Base-by-base conservation (phyloP, 2,329 filamentous ascomycete species). In the Epicoccum nigrum region DNA sequence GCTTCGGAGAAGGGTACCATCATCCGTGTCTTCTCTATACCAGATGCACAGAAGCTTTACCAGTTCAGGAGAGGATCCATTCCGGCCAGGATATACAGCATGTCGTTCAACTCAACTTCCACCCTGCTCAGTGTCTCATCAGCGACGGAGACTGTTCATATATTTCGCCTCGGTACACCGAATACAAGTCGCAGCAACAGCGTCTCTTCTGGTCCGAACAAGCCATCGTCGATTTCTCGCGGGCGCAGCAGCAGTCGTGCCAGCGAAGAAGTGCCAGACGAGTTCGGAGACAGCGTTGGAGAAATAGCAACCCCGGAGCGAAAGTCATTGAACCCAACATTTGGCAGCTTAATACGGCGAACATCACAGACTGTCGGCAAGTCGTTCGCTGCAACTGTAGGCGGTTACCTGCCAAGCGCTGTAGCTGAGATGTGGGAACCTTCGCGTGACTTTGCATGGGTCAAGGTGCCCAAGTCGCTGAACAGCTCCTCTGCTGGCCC, bases 341-440 rank as follows among this genome's bases (percentile, higher is more conserved):
- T 97, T 64, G 88, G 93, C 68, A 95, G 88, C 63, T 89, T 99
- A 76, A 83, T 99, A 25, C 86, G 94, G n/a, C 86, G 93, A 20
- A 97, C 94, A 4, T 97, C 93, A 4, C 92, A 97, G 70, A 90
- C 93, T 50, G 93, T 97, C 73, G 89, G 92, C 31, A 92, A 89
- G 56, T 89, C 88, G 19, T 88, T 99, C 52, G 93, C 90, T 15
- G 90, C 90, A 4, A 91, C 91, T 7, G 88, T 97, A 25, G 92
- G 92, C 4, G 92, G 90, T 0, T 99, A 99, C 70, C 79, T 99
- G 2, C 94, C 94, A 0, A 89, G 89, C 66, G 93, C 92, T 1
- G 92, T 99, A 4, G 93, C 93, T 1, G 93, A 97, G 74, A 97
- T 97, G 82, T 97, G 92, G 92, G 94, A 99, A 67, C 94, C 94